These are phyloP conservation scores for Fusarium tanahbumbuense DNA, from an alignment of 2,329 filamentous ascomycete species.

Conservation along the genomic window DNA sequence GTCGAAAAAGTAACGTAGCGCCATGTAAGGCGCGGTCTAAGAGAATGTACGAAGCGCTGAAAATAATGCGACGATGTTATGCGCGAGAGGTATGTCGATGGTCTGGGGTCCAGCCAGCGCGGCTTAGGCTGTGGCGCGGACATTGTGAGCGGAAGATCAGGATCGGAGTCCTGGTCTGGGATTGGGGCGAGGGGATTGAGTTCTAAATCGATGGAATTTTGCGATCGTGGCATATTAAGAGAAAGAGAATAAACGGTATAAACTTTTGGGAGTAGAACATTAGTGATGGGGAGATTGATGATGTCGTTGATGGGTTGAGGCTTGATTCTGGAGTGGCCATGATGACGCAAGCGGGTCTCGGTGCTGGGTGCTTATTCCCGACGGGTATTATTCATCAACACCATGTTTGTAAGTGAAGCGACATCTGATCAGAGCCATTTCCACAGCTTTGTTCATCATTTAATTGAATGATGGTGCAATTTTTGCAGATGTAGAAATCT, in stretches of 20 bases:
- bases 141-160: conserved; percentile 38
- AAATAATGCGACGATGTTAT: conserved; percentile 19
- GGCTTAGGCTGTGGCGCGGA: conserved; percentile 30
- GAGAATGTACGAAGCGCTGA: conserved; percentile 12
- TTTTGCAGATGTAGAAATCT: not conserved
- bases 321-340: conserved; percentile 13
- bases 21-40: conserved; percentile 49
- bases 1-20: conserved; percentile 50
- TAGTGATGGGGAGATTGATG: not conserved
- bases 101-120: conserved; percentile 40
- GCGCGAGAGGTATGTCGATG: conserved; percentile 22
- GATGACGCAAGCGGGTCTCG: conserved; percentile 23
- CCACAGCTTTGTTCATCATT: too few species aligned
- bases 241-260: not conserved
- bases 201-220: conserved; percentile 21
- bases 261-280: not conserved
- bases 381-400: not conserved
- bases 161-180: conserved; percentile 14
- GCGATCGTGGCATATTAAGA: conserved; percentile 20
- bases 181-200: conserved; percentile 24
- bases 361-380: not conserved
- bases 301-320: conserved; percentile 6
- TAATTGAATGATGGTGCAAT: not conserved
- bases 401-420: not conserved
- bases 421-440: not conserved